phyloP scores from a whole-genome alignment of 2,329 filamentous ascomycete species.

The Pseudohalonectria lignicola region DNA sequence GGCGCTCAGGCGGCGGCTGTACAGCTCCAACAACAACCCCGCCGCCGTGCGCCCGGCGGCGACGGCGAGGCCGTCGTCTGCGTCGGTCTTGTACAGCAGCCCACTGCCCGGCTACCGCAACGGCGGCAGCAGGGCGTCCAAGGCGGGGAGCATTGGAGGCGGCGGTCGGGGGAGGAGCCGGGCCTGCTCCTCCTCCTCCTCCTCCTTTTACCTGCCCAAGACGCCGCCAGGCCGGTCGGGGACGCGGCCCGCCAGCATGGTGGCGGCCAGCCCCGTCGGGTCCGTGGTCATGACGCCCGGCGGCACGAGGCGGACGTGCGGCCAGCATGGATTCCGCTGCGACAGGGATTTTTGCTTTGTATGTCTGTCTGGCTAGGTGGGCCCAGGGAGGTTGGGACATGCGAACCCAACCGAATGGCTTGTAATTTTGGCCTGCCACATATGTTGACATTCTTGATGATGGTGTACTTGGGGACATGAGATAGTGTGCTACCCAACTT shows the following conservation, averaged over 20 bases:
- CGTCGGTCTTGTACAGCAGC: not conserved
- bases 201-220: not conserved
- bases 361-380: slow-evolving; percentile 26
- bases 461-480: no score
- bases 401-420: not conserved
- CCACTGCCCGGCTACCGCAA: not conserved
- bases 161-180: no score
- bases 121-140: not conserved
- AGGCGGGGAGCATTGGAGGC: not conserved
- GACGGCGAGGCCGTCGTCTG: not conserved
- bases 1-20: slow-evolving; percentile 2
- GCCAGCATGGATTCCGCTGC: slow-evolving; percentile 43
- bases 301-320: slow-evolving; percentile 39
- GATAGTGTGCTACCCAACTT: no score
- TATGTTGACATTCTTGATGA: not conserved
- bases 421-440: not conserved
- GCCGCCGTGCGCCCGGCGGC: not conserved
- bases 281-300: slow-evolving; percentile 32
- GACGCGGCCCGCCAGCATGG: no score
- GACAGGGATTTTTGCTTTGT: slow-evolving; percentile 49
- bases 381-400: not conserved
- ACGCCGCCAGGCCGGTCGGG: no score
- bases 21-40: not conserved
- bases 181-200: no score
- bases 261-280: slow-evolving; percentile 8